Conservation (phyloP, 148 eudicot genomes). For the Amaranthus cruentus region DNA sequence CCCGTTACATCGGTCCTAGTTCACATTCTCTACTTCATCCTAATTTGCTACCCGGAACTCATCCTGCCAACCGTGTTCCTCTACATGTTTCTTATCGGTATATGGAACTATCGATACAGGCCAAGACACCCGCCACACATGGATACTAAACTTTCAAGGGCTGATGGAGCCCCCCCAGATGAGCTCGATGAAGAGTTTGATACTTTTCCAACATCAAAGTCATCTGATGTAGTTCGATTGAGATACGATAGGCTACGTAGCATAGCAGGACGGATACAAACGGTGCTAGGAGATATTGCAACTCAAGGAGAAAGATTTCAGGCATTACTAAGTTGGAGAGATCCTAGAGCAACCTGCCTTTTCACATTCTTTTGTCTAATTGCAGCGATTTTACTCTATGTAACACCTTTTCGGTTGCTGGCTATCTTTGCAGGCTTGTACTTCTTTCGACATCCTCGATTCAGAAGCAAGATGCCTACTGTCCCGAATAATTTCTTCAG, state of each 20-base stretch:
- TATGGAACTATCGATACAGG: conserved; percentile 34
- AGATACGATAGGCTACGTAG: conserved; percentile 36
- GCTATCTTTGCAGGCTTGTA: conserved; percentile 27
- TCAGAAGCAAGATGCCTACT: conserved; percentile 50
- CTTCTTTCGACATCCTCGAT: conserved; percentile 32
- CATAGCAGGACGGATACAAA: conserved; percentile 37
- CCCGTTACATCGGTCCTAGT: conserved; percentile 32
- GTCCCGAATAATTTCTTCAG: conserved; percentile 38
- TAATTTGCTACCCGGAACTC: conserved; percentile 35
- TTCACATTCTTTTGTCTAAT: conserved; percentile 31
- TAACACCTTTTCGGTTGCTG: conserved; percentile 30
- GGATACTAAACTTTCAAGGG: conserved; percentile 37
- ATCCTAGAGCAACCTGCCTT: conserved; percentile 35
- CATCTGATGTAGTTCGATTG: conserved; percentile 27
- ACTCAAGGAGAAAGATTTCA: conserved; percentile 38
- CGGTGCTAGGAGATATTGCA: conserved; percentile 33
- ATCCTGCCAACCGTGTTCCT: conserved; percentile 35
- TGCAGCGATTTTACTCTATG: conserved; percentile 27
- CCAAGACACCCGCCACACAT: conserved; percentile 38
- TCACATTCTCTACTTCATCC: conserved; percentile 36
- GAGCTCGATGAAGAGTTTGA: conserved; percentile 39
- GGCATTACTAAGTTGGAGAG: conserved; percentile 35
- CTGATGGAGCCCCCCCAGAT: conserved; percentile 33
- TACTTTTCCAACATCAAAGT: conserved; percentile 34
- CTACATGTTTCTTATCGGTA: conserved; percentile 35